Evolutionary conservation across 352 stramenopile genomes (phyloP), one percentile per base, ranked within the genome.

Genomic region (Globisporangium camurandrum): DNA sequence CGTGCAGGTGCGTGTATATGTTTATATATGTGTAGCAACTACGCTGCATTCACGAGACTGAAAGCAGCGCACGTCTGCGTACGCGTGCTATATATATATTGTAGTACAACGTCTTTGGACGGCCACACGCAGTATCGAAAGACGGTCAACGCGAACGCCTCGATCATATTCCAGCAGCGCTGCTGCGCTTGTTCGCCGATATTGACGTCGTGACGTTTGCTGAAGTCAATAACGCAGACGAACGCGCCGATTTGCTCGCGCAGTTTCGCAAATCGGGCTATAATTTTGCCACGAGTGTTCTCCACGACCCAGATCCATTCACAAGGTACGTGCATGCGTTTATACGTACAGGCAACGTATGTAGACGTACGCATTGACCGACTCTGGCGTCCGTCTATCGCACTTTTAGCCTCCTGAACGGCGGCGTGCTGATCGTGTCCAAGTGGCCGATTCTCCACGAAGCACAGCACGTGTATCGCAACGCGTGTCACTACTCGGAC

Each of bases 21-120:
- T 48, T 9, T 30, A 19, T 0, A 20, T 16, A 1, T 27, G 53
- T 27, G 3, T 22, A 44, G 12, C 20, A 34, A 7, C 8, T 12
- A 34, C 30, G 30, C 30, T 14, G 30, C 30, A 12, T 12, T 34
- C 30, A 14, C 30, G 30, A 14, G 8, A 12, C 30, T 34, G n/a
- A n/a, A n/a, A n/a, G n/a, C 23, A 22, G 14, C 10, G 10, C 9
- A 22, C 24, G 5, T 9, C 12, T 41, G 10, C 4, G 8, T 41
- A 3, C 2, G 2, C 36, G 22, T 8, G 10, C 14, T 22, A 41
- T 10, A 22, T 19, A 7, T 45, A 3, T 17, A 28, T 28, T 16
- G n/a, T 45, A 93, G 69, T 93, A 93, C 67, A 93, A 93, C 54
- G 56, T 90, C 5, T 93, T 93, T 57, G 78, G 76, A 3, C 66